These are phyloP conservation scores for Elsinoe arachidis DNA, from an alignment of 2,329 filamentous ascomycete genomes.

Conservation along the genomic window DNA sequence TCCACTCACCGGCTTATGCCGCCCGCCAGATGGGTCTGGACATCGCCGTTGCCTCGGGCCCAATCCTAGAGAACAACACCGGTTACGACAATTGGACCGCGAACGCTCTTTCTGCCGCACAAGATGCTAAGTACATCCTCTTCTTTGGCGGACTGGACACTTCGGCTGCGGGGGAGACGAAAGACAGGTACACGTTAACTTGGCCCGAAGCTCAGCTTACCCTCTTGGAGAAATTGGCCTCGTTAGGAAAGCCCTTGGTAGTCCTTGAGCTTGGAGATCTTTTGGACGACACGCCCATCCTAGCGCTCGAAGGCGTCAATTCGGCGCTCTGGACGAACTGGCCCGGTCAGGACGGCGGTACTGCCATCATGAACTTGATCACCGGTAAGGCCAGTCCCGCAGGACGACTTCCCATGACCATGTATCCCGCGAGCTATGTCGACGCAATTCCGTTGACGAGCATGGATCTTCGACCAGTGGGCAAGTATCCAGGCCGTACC, in stretches of 20 bases:
- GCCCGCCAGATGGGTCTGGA: constrained; percentile 40
- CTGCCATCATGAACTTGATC: constrained; percentile 47
- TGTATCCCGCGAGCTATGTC: constrained; percentile 47
- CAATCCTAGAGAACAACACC: constrained; percentile 28
- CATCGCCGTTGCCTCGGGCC: constrained; percentile 39
- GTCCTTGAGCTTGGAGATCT: constrained; percentile 44
- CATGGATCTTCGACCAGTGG: constrained; percentile 46
- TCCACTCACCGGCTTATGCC: constrained; percentile 46
- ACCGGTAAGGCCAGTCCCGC: constrained; percentile 44
- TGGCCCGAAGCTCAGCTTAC: constrained; percentile 47
- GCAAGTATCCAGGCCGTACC: constrained; percentile 44
- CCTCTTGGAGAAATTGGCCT: constrained; percentile 41
- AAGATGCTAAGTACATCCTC: constrained; percentile 43
- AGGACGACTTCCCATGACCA: constrained; percentile 46
- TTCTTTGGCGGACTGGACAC: constrained; percentile 50
- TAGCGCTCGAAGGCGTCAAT: constrained; percentile 40
- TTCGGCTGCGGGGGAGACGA: constrained; percentile 43
- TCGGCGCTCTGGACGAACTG: constrained; percentile 51
- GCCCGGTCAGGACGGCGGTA: constrained; percentile 52
- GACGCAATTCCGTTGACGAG: constrained; percentile 45
- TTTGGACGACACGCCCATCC: constrained; percentile 44
- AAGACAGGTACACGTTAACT: constrained; percentile 43
- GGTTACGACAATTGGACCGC: constrained; percentile 27
- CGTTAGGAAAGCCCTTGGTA: constrained; percentile 41
- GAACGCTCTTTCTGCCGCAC: constrained; percentile 29